Base-by-base conservation (phyloP, 1,284 basidiomycete species). In the Cutaneotrichosporon cutaneum region DNA sequence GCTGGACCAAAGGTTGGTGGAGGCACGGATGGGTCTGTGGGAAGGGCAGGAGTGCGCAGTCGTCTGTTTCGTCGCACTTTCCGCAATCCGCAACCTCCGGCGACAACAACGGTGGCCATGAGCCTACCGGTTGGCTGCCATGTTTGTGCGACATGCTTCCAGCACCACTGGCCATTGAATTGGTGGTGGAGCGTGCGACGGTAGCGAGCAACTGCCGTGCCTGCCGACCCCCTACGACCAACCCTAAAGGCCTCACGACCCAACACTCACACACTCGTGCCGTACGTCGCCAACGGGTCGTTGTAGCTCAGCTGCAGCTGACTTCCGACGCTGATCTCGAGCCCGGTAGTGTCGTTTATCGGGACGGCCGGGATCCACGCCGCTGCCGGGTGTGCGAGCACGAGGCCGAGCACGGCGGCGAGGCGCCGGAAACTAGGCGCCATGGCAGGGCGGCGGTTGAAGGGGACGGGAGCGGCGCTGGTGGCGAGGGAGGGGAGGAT, bases 331-430 rank as follows among this genome's bases (percentile, higher is more conserved):
- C 24, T 58, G 33, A 61, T 22, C 24, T 86, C 54, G 84, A 71
- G 45, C 82, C 80, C 56, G 11, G 45, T 22, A 0, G 88, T 87
- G 63, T 83, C 80, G 72, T 90, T 90, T 39, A 88, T 86, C 13
- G 88, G 83, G n/a, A 81, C 72, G 2, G 90, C 90, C 0, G 90
- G 90, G 62, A 89, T 84, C 72, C 78, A 79, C 0, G 74, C 77
- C 6, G 52, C 50, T 13, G 62, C 63, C 11, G 50, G 54, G 13
- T 64, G 52, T 3, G 44, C 44, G 21, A 47, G 30, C 21, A 58
- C 45, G 56, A 58, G 35, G 35, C 44, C 32, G 18, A 55, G 54
- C 39, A 55, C 52, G 52, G 35, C 33, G 2, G 52, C 35, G 21
- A 26, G 4, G 35, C 35, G 35, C 7, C 52, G 33, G 11, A 54